These are phyloP conservation scores for Candida ficus DNA, from an alignment of 805 yeast species.

Conservation along the genomic window DNA sequence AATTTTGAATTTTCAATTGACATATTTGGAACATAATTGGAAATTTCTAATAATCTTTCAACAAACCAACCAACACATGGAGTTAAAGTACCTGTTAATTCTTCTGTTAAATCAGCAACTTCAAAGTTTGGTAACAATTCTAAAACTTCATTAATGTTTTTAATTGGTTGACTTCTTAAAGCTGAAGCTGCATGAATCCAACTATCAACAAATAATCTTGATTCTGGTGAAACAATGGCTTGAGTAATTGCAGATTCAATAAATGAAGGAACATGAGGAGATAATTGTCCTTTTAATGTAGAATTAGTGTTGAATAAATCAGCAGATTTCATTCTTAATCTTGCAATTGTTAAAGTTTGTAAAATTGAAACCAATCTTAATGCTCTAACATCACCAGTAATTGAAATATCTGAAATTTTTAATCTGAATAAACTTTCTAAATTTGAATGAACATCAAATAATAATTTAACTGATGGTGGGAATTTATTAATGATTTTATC, in stretches of 20 bases:
- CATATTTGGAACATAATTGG: constrained; percentile 76
- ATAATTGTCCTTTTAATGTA: constrained; percentile 19
- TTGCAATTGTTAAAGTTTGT: constrained; percentile 56
- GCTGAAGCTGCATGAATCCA: constrained; percentile 56
- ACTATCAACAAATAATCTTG: constrained; percentile 58
- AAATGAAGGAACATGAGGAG: constrained; percentile 71
- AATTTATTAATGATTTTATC: constrained; percentile 42
- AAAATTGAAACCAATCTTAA: constrained; percentile 66
- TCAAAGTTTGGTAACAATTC: constrained; percentile 32
- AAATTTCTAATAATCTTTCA: constrained; percentile 71
- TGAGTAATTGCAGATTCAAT: constrained; percentile 74
- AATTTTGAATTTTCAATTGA: constrained; percentile 55
- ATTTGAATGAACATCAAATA: constrained; percentile 63
- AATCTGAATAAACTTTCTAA: constrained; percentile 57
- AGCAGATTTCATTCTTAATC: constrained; percentile 59
- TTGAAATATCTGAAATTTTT: constrained; percentile 59
- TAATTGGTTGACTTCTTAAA: constrained; percentile 17
- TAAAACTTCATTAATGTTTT: constrained; percentile 27
- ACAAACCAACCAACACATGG: constrained; percentile 93
- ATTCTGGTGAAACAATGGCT: constrained; percentile 76
- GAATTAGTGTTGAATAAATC: constrained; percentile 34
- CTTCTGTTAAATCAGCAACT: constrained; percentile 26
- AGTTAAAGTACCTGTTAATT: constrained; percentile 43
- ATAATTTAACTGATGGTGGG: constrained; percentile 63
- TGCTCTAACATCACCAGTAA: constrained; percentile 54